Evolutionary conservation across 306 rosid species (phyloP).

Genomic region (Abrus precatorius): DNA sequence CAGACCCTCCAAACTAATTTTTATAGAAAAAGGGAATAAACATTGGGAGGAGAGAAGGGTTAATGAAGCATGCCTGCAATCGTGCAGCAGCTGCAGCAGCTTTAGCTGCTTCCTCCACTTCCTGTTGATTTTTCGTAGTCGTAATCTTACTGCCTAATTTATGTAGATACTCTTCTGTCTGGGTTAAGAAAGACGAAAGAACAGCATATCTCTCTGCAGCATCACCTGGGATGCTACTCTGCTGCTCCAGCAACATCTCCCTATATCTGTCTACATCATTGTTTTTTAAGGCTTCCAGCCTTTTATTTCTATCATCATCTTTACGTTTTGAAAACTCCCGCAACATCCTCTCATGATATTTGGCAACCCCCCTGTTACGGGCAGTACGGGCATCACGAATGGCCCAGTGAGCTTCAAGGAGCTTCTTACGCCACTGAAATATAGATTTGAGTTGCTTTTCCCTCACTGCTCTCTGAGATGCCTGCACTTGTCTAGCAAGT

Average conservation of each 20-base stretch:
- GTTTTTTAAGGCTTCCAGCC: constrained; percentile 97
- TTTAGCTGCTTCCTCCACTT: constrained; percentile 92
- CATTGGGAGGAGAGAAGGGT: not conserved
- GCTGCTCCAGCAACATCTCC: constrained; percentile 98
- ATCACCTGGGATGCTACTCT: constrained; percentile 88
- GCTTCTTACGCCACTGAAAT: constrained; percentile 96
- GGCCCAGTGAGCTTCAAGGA: constrained; percentile 97
- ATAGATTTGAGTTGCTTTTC: constrained; percentile 97
- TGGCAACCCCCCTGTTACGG: constrained; percentile 97
- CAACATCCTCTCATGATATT: constrained; percentile 95
- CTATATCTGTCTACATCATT: constrained; percentile 99
- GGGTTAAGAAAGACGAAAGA: constrained; percentile 86
- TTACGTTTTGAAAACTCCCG: constrained; percentile 93
- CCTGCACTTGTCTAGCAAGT: constrained; percentile 92
- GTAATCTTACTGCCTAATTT: constrained; percentile 96
- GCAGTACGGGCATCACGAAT: constrained; percentile 99
- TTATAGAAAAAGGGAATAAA: not conserved
- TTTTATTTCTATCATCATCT: constrained; percentile 89
- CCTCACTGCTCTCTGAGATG: constrained; percentile 87
- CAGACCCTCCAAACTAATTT: constrained; percentile 33
- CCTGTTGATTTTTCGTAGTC: constrained; percentile 91
- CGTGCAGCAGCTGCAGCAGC: constrained; percentile 94
- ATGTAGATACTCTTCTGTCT: constrained; percentile 97
- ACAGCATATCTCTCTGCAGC: constrained; percentile 99
- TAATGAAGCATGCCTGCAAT: constrained; percentile 73